phyloP scores from a whole-genome alignment of 768 basidiomycete genomes.

The Lepiota venenata region DNA sequence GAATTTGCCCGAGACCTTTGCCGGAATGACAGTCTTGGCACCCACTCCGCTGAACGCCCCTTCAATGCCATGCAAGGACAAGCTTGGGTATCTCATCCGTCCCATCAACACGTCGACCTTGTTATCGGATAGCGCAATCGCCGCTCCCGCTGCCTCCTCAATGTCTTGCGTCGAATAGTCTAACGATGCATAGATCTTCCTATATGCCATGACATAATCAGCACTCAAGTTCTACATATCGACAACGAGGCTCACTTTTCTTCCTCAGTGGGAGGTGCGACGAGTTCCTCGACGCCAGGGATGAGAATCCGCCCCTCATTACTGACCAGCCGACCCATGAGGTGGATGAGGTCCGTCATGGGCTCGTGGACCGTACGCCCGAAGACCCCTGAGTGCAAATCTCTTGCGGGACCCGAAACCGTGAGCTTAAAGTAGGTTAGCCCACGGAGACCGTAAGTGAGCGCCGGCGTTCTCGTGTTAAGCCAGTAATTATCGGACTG shows the following conservation, averaged over 20 bases:
- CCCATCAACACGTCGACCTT: constrained; percentile 86
- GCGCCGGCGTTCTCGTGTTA: constrained; percentile 71
- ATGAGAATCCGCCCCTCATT: constrained; percentile 79
- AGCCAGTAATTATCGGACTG: constrained; percentile 96
- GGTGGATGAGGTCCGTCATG: constrained; percentile 86
- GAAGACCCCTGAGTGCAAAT: constrained; percentile 89
- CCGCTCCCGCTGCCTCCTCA: constrained; percentile 70
- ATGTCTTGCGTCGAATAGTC: constrained; percentile 75
- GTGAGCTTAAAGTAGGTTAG: constrained; percentile 83
- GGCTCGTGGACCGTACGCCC: constrained; percentile 84
- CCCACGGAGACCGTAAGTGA: constrained; percentile 90
- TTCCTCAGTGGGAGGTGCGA: constrained; percentile 64
- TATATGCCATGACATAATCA: constrained; percentile 20
- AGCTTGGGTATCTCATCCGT: constrained; percentile 85
- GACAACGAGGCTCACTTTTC: constrained; percentile 47
- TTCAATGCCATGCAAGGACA: constrained; percentile 94
- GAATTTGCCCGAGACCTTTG: constrained; percentile 87
- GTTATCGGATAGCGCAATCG: constrained; percentile 71
- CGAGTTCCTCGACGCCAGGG: constrained; percentile 86
- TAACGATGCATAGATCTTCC: constrained; percentile 67
- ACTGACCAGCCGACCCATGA: constrained; percentile 86
- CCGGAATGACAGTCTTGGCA: constrained; percentile 93
- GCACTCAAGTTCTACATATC: neutral
- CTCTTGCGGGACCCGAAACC: constrained; percentile 78
- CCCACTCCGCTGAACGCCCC: constrained; percentile 87